Evolutionary conservation across 169 alveolate species (phyloP), one percentile per base, ranked within the genome.

Genomic region (Theileria annulata): DNA sequence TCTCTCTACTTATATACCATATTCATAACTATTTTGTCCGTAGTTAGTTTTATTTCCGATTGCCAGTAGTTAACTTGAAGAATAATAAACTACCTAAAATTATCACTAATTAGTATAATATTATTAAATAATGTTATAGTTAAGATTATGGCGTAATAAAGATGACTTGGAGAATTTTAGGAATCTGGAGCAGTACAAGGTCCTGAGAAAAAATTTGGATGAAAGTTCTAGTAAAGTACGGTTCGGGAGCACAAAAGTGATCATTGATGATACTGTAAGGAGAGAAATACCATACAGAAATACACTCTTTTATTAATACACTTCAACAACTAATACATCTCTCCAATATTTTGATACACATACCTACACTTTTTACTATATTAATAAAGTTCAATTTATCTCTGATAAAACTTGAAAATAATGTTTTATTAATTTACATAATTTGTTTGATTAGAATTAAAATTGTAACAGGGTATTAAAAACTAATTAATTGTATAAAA

Each of bases 261-360:
- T 84, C 15, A 62, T 84, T 0, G 90, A 84, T 64, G 90, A 84
- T 56, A 71, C 86, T 9, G 25, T 84, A 17, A 33, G 90, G 19
- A 77, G 90, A 42, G 85, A 70, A 17, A 84, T 84, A 62, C 71
- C 71, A n/a, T 23, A 25, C 63, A 12, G 13, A 42, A 2, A 12
- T 42, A 3, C 3, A 28, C 0, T 27, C 33, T 28, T 59, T 19
- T 8, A 56, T 56, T 56, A 23, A 56, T 56, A 56, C 66, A 56
- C 35, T 56, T 56, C 8, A 4, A 56, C 66, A 23, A 56, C 8
- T 35, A 35, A 35, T 35, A 35, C 63, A 30, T 25, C 27, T 64
- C 25, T 23, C 27, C 63, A 19, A 54, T 27, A 27, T 30, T 2
- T 23, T 54, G 25, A n/a, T 23, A 23, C 9, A 5, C 23, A 54